Conservation (phyloP, 306 rosid species). For the Ormosia semicastrata region DNA sequence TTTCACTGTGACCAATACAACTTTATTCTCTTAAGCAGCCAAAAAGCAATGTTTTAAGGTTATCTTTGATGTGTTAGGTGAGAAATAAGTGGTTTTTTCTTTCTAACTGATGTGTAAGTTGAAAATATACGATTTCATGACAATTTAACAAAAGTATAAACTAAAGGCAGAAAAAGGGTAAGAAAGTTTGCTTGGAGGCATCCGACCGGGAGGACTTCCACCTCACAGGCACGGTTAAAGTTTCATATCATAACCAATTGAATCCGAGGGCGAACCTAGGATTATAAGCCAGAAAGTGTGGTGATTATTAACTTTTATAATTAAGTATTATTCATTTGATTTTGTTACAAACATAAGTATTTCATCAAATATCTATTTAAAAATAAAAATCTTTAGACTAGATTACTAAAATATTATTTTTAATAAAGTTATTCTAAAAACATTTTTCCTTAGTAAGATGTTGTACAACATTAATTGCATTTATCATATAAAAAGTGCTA, state of each 20-base stretch:
- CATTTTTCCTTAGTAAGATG: too few relatives aligned
- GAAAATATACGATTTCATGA: conserved; percentile 3
- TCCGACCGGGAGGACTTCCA: neutral
- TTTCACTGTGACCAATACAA: neutral
- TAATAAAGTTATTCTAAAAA: too few relatives aligned
- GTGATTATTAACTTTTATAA: neutral
- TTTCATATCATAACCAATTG: conserved; percentile 1
- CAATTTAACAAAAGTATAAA: conserved; percentile 3
- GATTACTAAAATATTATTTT: too few relatives aligned
- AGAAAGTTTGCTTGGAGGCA: neutral
- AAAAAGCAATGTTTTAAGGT: neutral
- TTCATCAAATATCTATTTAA: too few relatives aligned
- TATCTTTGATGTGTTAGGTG: neutral
- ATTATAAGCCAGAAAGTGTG: neutral
- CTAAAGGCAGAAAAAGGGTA: conserved; percentile 21
- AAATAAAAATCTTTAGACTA: too few relatives aligned
- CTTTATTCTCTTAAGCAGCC: neutral
- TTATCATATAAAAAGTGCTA: too few relatives aligned
- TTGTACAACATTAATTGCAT: too few relatives aligned
- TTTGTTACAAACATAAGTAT: too few relatives aligned
- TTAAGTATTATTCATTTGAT: too few relatives aligned
- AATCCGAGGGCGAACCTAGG: neutral
- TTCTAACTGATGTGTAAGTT: neutral
- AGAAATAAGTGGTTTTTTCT: neutral
- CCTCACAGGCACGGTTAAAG: neutral